Conservation (phyloP, 805 yeast species). For the Starmerella gropengiesseri region DNA sequence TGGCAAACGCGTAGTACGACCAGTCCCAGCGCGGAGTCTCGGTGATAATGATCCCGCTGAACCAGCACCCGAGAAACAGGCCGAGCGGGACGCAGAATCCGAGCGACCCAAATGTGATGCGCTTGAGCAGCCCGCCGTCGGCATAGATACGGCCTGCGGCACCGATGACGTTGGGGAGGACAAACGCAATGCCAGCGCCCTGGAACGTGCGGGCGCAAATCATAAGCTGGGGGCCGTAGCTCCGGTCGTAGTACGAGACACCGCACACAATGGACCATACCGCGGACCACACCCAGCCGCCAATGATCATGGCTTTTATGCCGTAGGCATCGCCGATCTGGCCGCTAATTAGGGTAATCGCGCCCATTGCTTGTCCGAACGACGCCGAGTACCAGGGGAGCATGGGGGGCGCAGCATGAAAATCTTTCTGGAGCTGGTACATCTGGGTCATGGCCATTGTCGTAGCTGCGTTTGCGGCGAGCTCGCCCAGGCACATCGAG, state of each 20-base stretch:
- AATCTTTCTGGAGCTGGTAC: constrained; percentile 27
- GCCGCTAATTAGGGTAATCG: constrained; percentile 58
- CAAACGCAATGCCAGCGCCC: constrained; percentile 52
- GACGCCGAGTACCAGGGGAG: constrained; percentile 59
- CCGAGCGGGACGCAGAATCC: constrained; percentile 58
- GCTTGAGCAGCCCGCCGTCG: constrained; percentile 31
- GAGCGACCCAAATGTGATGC: constrained; percentile 43
- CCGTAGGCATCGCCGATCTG: constrained; percentile 64
- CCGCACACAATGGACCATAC: constrained; percentile 55
- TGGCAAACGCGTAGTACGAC: constrained; percentile 38
- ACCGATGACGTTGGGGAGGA: constrained; percentile 52
- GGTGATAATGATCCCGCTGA: constrained; percentile 26
- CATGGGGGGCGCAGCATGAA: constrained; percentile 24
- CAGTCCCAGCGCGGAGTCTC: constrained; percentile 19
- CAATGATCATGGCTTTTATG: constrained; percentile 39
- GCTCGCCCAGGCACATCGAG: constrained; percentile 47
- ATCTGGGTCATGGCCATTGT: constrained; percentile 21
- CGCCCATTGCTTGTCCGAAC: constrained; percentile 59
- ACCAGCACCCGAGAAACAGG: constrained; percentile 42
- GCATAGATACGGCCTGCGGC: constrained; percentile 33
- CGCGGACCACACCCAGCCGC: constrained; percentile 45
- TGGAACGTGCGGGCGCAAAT: constrained; percentile 44
- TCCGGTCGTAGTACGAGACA: constrained; percentile 35
- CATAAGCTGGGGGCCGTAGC: constrained; percentile 17
- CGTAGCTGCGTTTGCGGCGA: constrained; percentile 38